Evolutionary conservation across 179 eudicot species (phyloP).

Genomic region (Camellia oleifera): DNA sequence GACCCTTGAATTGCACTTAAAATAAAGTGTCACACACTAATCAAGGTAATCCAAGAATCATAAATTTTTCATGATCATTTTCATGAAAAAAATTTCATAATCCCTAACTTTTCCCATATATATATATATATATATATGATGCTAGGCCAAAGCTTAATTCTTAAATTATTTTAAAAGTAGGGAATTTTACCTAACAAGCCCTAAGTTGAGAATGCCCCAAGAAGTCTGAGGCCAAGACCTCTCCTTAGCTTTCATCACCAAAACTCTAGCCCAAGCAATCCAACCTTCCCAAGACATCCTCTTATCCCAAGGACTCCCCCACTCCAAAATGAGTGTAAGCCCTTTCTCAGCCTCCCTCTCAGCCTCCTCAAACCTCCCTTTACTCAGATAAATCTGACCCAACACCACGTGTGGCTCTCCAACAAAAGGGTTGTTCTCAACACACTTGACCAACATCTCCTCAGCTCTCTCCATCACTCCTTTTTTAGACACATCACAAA

Average conservation of each 20-base stretch:
- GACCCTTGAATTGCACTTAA: too few relatives aligned
- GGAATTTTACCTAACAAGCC: constrained; percentile 53
- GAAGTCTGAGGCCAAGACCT: constrained; percentile 69
- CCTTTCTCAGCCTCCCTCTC: constrained; percentile 55
- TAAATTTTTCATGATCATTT: too few relatives aligned
- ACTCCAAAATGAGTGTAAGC: constrained; percentile 55
- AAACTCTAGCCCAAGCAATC: constrained; percentile 85
- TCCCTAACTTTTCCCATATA: too few relatives aligned
- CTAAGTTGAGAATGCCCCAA: constrained; percentile 83
- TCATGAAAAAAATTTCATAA: too few relatives aligned
- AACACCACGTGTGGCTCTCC: constrained; percentile 72
- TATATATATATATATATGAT: too few relatives aligned
- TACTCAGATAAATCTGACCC: constrained; percentile 47
- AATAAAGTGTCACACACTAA: too few relatives aligned
- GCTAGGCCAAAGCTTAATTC: too few relatives aligned
- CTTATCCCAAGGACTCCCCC: constrained; percentile 98
- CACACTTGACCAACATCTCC: background rate
- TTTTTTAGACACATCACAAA: constrained; percentile 17
- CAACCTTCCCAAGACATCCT: constrained; percentile 95
- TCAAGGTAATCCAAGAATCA: too few relatives aligned
- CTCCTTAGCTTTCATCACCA: constrained; percentile 75
- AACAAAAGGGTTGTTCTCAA: constrained; percentile 9
- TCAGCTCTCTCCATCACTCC: background rate
- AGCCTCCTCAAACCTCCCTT: constrained; percentile 64
- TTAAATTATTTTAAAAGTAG: too few relatives aligned